A percentile compares a stretch with the other conserved stretches of the same genome.
phyloP scores from a whole-genome alignment of 441 rosid species.

The Erysimum pusillum region DNA sequence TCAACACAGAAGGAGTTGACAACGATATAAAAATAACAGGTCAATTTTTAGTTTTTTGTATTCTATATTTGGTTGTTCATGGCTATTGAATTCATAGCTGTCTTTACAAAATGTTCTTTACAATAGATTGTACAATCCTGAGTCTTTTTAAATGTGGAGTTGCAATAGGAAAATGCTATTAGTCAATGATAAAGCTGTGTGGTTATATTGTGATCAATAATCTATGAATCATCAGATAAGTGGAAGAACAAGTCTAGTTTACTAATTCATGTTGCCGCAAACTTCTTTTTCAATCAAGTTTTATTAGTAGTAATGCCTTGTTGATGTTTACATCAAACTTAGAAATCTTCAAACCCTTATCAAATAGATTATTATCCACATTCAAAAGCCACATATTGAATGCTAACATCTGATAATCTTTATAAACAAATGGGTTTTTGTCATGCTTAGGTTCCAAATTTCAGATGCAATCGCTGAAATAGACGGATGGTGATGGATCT shows the following conservation, averaged over 20 bases:
- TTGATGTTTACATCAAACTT: constrained; percentile 16
- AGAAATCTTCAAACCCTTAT: constrained; percentile 24
- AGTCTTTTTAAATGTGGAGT: constrained; percentile 7
- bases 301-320: constrained; percentile 1
- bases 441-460: constrained; percentile 11
- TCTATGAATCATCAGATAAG: constrained; percentile 28
- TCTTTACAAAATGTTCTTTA: constrained; percentile 14
- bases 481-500: not conserved
- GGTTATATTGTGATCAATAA: constrained; percentile 18
- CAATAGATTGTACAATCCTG: not conserved
- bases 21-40: not conserved
- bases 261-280: constrained; percentile 32
- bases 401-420: constrained; percentile 15
- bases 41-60: not conserved
- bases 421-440: not conserved
- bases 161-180: constrained; percentile 24
- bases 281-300: not conserved
- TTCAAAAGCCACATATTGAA: constrained; percentile 18
- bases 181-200: constrained; percentile 35
- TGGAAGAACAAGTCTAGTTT: constrained; percentile 46
- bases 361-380: constrained; percentile 20
- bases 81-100: constrained; percentile 34
- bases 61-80: constrained; percentile 35
- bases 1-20: constrained; percentile 39
- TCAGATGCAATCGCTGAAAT: not conserved